Conservation (phyloP, 495 filamentous ascomycete species). For the Friedmanniomyces simplex region DNA sequence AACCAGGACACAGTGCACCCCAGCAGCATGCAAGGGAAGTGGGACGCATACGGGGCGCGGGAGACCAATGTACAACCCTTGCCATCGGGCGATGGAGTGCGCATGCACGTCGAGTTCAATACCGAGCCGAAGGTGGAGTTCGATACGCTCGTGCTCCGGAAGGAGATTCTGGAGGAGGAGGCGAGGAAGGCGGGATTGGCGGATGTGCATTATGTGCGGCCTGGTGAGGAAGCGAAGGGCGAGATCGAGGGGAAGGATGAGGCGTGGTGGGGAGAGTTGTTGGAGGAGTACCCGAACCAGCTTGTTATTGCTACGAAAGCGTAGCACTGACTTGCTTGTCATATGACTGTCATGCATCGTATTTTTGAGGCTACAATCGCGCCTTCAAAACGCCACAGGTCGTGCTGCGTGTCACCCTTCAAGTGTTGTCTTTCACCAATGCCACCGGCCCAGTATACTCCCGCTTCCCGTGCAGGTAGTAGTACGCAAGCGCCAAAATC, state of each 20-base stretch:
- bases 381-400: too few species aligned
- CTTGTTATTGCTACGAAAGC: constrained; percentile 6
- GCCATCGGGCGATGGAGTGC: constrained; percentile 3
- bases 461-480: constrained; percentile 33
- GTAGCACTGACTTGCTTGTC: not conserved
- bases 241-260: constrained; percentile 6
- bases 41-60: constrained; percentile 4
- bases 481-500: constrained; percentile 36
- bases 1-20: constrained; percentile 10
- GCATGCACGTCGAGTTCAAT: constrained; percentile 12
- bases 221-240: constrained; percentile 7
- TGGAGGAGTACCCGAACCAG: constrained; percentile 14
- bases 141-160: constrained; percentile 11
- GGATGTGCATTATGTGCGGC: constrained; percentile 4
- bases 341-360: not conserved
- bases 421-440: constrained; percentile 16
- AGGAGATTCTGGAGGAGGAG: constrained; percentile 9
- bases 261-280: constrained; percentile 13
- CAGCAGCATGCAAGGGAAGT: constrained; percentile 7
- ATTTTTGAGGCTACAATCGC: too few species aligned
- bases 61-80: constrained; percentile 1
- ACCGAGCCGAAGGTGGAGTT: constrained; percentile 11
- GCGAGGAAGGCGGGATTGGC: too few species aligned
- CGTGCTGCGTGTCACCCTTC: too few species aligned
- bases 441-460: constrained; percentile 38